Evolutionary conservation across 768 basidiomycete species (phyloP), one percentile per base, ranked within the genome.

Genomic region (Boletus reticuloceps): DNA sequence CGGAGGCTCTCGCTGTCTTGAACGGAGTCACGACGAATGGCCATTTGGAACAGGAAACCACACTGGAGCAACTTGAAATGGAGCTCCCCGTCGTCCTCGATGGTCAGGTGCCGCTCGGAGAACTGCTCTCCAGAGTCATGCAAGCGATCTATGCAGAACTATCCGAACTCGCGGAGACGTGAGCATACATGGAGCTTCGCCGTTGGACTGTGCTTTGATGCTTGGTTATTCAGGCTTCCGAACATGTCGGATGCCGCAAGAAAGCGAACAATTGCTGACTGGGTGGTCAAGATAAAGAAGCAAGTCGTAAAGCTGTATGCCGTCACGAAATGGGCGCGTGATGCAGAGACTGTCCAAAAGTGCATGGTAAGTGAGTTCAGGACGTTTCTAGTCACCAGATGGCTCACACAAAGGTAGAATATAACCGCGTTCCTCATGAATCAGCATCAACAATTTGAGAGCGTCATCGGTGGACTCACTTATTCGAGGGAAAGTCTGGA

Each of bases 281-380:
- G 89, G 83, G 91, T 93, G 0, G 88, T 93, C n/a, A 85, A 87
- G 68, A 90, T 82, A 6, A 90, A 95, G 72, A 89, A 93, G 64
- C 93, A 96, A 64, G 83, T 93, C 34, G 87, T 93, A 31, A 94
- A 94, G 69, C 72, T 95, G 14, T 91, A 92, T 64, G 94, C 92
- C 12, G 81, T 94, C 29, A 80, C 82, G 9, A 89, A 93, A 63
- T 97, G 94, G 94, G 81, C 89, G 37, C 79, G 89, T 56, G 92
- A 94, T 68, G 88, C 89, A 40, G 82, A 82, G 54, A 86, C 87
- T 7, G 85, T 91, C 40, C 91, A 94, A 71, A 91, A 89, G 72
- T 89, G 86, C 77, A 91, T 93, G 91, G 91, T 84, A 62, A 62
- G 64, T 63, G 12, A 1, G 6, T 16, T 20, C 4, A 42, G 9